Percentiles rank a stretch among this genome's conserved stretches.
Conservation (phyloP, 192 early-diverging fungal genomes). For the Umbelopsis vinacea region DNA sequence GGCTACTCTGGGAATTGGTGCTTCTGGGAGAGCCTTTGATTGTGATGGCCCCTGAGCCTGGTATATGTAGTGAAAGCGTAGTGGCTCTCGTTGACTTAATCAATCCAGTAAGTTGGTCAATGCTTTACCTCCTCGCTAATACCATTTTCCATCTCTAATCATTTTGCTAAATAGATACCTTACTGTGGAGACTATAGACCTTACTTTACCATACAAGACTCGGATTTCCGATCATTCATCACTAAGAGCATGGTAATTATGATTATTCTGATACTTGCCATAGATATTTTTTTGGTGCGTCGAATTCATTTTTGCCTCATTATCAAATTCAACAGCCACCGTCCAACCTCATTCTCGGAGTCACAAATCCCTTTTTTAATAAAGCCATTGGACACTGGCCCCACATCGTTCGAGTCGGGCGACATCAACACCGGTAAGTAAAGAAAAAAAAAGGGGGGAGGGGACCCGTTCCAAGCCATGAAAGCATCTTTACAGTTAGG, state of each 20-base stretch:
- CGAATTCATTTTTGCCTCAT: constrained; percentile 1
- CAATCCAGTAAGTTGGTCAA: constrained; percentile 72
- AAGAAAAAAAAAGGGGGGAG: constrained; percentile 18
- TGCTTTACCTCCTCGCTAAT: no score
- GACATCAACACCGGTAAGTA: constrained; percentile 38
- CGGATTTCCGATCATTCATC: constrained; percentile 81
- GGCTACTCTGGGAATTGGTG: constrained; percentile 95
- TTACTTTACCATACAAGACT: constrained; percentile 96
- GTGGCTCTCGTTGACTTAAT: constrained; percentile 86
- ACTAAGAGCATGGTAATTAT: constrained; percentile 54
- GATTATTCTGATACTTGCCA: neutral
- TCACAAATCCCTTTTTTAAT: constrained; percentile 94
- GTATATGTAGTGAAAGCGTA: constrained; percentile 85
- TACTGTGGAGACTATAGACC: constrained; percentile 97
- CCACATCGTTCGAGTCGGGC: constrained; percentile 72
- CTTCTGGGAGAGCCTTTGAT: constrained; percentile 88
- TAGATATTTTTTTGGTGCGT: no score
- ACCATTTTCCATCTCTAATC: no score
- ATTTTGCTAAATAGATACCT: constrained; percentile 63
- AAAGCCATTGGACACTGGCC: constrained; percentile 94
- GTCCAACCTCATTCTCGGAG: constrained; percentile 84
- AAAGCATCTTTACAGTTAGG: no score
- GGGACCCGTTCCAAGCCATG: neutral
- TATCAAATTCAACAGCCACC: constrained; percentile 55
- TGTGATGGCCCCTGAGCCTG: constrained; percentile 87